Base-by-base conservation (phyloP, 306 rosid species). In the Glycine tomentella region DNA sequence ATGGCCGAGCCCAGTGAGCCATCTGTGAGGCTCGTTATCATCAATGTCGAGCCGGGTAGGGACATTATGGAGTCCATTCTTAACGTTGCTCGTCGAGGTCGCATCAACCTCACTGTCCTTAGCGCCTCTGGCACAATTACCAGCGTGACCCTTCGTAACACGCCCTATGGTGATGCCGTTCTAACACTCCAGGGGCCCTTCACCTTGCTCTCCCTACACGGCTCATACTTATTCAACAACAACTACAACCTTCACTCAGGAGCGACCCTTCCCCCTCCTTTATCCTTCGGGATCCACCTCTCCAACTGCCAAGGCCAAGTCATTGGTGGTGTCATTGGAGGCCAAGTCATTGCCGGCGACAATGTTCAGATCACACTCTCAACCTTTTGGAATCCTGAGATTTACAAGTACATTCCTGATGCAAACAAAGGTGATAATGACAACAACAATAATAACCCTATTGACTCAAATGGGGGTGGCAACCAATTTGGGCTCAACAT, bases 181-280 rank as follows among this genome's bases (percentile, higher is more conserved):
- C 25, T 79, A 4, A 53, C 81, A 7, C 87, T 87, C 42, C 84
- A 80, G 6, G 94, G 97, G 0, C 92, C 92, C 12, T 90, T 86
- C 36, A 67, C 72, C 20, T 55, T 91, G 11, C 16, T 86, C 67
- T 75, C 85, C 9, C 68, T 88, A 8, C 56, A 74, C 0, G 90
- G 90, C 3, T 33, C 80, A 3, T 69, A 69, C 42, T 0, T 42
- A 0, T 67, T 15, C 9, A 34, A 34, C 40, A 20, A 17, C 25
- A 34, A 13, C 2, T 4, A 8, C 15, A 25, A 15, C 42, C 16
- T 20, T 38, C 48, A 12, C 16, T 25, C 20, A 0, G 6, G 25
- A 38, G 46, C 46, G 5, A 11, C 69, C 5, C 17, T 16, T 8
- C 9, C 49, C 2, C 74, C 0, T 92, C 91, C 40, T 87, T 81